Base-by-base conservation (phyloP, 306 rosid genomes). In the Lathyrus aphaca region DNA sequence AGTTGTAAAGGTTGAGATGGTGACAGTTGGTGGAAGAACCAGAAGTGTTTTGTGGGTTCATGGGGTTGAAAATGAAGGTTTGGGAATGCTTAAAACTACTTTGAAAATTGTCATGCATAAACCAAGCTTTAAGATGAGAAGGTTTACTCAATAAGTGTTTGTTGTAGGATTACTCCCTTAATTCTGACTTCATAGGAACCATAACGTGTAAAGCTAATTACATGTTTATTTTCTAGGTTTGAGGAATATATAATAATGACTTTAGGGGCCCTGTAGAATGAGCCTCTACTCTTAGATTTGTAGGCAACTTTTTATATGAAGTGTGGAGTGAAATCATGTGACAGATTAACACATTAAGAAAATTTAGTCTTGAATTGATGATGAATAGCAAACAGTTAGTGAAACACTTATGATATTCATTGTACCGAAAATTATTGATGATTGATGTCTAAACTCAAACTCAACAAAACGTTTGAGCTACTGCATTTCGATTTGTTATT, bases 391-490 rank as follows among this genome's bases (percentile, higher is more conserved):
- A 63, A 61, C 39, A 51, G 42, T 21, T 43, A 37, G 46, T 17
- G 57, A 71, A 71, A 42, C 38, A 42, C 51, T 27, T 56, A 14
- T 69, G 68, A 67, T 73, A 57, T 69, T 60, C 45, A 23, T 64
- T 78, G 69, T 72, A 67, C 65, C 72, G 55, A 64, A 51, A 45
- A 79, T 30, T 76, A 77, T 62, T 69, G 66, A 69, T 69, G 59
- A 71, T 55, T 35, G 54, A 77, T 80, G 77, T 72, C 73, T 78
- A 84, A 76, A 77, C 96, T 76, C 92, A 89, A 87, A 85, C 88
- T 89, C 83, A 63, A 79, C 73, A 89, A 89, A 86, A 87, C 76
- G 83, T 81, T 79, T 80, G 90, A 85, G 89, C 72, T 75, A 86
- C 80, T 71, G 64, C 62, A 55, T 73, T 83, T 57, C 83, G 74